These are phyloP conservation scores for Haplographium delicatum DNA, from an alignment of 495 filamentous ascomycete genomes.

Conservation along the genomic window DNA sequence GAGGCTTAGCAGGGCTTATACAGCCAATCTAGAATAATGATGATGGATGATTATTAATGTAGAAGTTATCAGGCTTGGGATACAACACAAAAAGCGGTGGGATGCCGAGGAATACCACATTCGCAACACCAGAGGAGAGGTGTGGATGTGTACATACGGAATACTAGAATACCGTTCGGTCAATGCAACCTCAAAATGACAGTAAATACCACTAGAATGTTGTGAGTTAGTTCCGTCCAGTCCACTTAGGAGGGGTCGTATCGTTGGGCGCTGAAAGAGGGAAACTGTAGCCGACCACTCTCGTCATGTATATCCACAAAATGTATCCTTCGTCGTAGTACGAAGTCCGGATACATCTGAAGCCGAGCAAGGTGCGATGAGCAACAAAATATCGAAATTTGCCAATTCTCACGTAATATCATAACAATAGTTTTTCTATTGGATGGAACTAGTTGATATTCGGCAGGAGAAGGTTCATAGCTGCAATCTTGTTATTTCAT, in stretches of 20 bases:
- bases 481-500: too few relatives aligned
- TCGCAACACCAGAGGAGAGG: too few relatives aligned
- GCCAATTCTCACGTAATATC: too few relatives aligned
- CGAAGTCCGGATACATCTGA: background rate
- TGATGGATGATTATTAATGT: background rate
- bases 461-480: too few relatives aligned
- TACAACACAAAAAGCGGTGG: background rate
- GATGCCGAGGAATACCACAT: background rate
- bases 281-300: background rate
- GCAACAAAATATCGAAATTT: constrained; percentile 6
- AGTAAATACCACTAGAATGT: background rate
- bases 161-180: background rate
- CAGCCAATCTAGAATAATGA: background rate
- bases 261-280: background rate
- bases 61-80: background rate
- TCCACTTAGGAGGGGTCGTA: too few relatives aligned
- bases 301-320: background rate
- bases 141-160: background rate
- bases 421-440: too few relatives aligned
- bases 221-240: background rate
- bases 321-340: background rate
- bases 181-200: background rate
- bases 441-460: too few relatives aligned
- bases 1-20: background rate
- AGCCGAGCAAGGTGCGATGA: constrained; percentile 1